Conservation (phyloP, 192 early-diverging fungal genomes). For the Coemansia sp. region DNA sequence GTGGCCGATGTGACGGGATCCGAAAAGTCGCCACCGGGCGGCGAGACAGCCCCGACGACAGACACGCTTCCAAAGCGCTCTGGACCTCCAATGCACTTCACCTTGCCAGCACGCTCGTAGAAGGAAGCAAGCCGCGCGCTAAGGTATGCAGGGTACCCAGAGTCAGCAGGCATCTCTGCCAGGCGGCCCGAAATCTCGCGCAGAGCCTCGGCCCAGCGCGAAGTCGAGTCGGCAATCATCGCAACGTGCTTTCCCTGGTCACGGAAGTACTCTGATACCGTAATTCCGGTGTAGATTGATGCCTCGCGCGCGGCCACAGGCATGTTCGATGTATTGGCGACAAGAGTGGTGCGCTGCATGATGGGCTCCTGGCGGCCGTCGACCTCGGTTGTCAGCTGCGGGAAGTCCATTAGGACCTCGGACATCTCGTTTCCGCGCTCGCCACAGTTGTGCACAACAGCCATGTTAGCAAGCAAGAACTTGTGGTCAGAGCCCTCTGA, state of each 20-base stretch:
- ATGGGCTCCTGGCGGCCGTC: conserved; percentile 97
- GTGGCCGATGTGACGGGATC: conserved; percentile 98
- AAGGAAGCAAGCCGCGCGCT: conserved; percentile 99
- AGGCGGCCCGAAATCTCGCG: conserved; percentile 99
- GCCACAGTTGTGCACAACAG: conserved; percentile 61
- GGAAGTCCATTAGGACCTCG: conserved; percentile 99
- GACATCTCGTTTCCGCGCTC: conserved; percentile 99
- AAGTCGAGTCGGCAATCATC: conserved; percentile 99
- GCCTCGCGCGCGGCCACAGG: conserved; percentile 99
- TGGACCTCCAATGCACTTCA: conserved; percentile 94
- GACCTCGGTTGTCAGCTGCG: conserved; percentile 87
- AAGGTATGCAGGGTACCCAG: conserved; percentile 97
- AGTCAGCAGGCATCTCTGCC: conserved; percentile 99
- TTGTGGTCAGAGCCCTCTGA: conserved; percentile 41
- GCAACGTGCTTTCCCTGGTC: conserved; percentile 99
- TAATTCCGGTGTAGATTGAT: conserved; percentile 99
- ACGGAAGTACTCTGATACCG: conserved; percentile 99
- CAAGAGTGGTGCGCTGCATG: conserved; percentile 99
- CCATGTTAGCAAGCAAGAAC: conserved; percentile 55
- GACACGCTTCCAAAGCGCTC: conserved; percentile 89
- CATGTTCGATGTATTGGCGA: conserved; percentile 99
- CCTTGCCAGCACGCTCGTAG: conserved; percentile 99
- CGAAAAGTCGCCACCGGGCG: conserved; percentile 99
- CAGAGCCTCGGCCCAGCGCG: conserved; percentile 99
- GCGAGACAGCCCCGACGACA: conserved; percentile 99